A percentile compares a stretch with the other conserved stretches of the same genome.
phyloP scores from a whole-genome alignment of 140 eudicot genomes.

The Cichorium intybus region DNA sequence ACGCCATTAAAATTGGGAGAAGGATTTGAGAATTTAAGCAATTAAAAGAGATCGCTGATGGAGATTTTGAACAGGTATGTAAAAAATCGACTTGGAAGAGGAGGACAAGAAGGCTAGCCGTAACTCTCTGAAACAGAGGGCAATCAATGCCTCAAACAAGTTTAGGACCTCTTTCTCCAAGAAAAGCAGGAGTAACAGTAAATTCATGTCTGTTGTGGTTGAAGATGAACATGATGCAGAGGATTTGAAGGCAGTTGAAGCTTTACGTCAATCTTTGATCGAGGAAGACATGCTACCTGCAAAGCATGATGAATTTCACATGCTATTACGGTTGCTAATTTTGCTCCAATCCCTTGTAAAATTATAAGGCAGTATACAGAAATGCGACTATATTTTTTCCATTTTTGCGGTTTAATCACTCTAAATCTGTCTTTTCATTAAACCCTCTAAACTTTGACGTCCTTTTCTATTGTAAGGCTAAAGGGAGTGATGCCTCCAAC shows the following conservation, averaged over 20 bases:
- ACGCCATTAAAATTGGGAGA: background rate
- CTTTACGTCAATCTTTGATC: constrained; percentile 78
- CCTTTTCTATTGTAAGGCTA: too few species aligned
- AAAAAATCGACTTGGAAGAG: constrained; percentile 69
- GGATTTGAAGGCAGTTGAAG: constrained; percentile 87
- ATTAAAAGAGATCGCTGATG: background rate
- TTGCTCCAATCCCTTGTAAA: background rate
- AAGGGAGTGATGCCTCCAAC: too few species aligned
- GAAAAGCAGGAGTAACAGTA: constrained; percentile 71
- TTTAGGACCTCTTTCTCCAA: constrained; percentile 69
- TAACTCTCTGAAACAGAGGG: constrained; percentile 69
- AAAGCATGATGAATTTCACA: constrained; percentile 89
- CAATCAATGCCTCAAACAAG: constrained; percentile 73
- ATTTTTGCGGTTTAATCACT: too few species aligned
- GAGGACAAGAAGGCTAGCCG: constrained; percentile 87
- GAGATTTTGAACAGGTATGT: constrained; percentile 46
- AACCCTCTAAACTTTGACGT: too few species aligned
- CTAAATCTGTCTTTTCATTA: too few species aligned
- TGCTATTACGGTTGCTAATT: constrained; percentile 57
- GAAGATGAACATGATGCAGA: constrained; percentile 97
- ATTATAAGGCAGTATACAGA: too few species aligned
- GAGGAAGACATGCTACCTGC: constrained; percentile 74
- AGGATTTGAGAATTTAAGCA: too few species aligned
- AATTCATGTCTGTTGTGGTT: constrained; percentile 81
- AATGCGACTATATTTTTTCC: too few species aligned